Percentiles rank a stretch among this genome's conserved stretches.
These are phyloP conservation scores for Lithospermum erythrorhizon DNA, from an alignment of 257 asterid genomes.

Conservation along the genomic window DNA sequence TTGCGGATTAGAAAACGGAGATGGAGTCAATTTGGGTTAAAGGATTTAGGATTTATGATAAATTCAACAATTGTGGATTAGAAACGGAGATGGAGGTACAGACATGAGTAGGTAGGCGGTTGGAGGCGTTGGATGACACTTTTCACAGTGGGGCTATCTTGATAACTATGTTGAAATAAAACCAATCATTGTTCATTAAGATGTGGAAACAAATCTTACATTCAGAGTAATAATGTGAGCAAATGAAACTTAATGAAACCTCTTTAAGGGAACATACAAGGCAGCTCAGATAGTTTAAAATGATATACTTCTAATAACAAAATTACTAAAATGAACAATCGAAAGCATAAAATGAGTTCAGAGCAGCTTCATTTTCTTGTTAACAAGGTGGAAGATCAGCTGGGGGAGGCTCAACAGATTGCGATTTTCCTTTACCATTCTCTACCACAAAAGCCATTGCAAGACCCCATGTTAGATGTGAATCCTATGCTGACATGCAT, in stretches of 20 bases:
- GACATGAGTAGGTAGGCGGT: too few species aligned
- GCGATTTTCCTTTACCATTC: constrained; percentile 39
- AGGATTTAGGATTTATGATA: too few species aligned
- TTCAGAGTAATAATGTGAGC: neutral
- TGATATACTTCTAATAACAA: neutral
- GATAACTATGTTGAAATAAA: too few species aligned
- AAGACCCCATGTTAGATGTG: constrained; percentile 58
- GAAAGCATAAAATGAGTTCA: neutral
- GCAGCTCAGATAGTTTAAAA: neutral
- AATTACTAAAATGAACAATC: neutral
- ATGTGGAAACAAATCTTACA: neutral
- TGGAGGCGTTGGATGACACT: too few species aligned
- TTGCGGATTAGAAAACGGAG: too few species aligned
- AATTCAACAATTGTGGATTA: too few species aligned
- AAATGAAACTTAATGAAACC: neutral
- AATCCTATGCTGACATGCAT: constrained; percentile 73
- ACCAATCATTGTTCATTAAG: too few species aligned
- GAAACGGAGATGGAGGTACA: too few species aligned
- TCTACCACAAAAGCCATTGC: constrained; percentile 46
- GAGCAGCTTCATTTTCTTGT: too few species aligned
- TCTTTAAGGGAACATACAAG: neutral
- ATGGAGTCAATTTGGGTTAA: too few species aligned
- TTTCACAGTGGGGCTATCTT: too few species aligned
- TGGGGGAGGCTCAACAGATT: constrained; percentile 47
- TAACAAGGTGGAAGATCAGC: constrained; percentile 41